Percentiles rank a stretch among this genome's conserved stretches.
Conservation (phyloP, 208 protist species). For the Crithidia bombi region DNA sequence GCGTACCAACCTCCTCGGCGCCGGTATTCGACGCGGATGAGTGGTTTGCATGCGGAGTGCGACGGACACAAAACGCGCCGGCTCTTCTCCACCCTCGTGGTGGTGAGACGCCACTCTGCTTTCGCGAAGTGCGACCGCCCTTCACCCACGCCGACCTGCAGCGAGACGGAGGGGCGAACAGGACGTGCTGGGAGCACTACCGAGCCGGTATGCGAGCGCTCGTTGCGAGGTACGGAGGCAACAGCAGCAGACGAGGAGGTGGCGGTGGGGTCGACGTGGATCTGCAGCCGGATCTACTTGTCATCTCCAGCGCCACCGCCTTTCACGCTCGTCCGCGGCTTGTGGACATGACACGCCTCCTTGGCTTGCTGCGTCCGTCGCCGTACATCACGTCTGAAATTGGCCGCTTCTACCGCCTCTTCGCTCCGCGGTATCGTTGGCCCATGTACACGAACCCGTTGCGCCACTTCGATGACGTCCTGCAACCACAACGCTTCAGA, state of each 20-base stretch:
- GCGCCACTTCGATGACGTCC: constrained; percentile 9
- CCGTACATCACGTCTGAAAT: constrained; percentile 18
- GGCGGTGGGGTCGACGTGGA: neutral
- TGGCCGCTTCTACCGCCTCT: constrained; percentile 24
- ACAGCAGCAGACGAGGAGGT: neutral
- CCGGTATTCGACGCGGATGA: constrained; percentile 15
- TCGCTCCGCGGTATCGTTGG: constrained; percentile 13
- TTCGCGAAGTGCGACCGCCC: neutral
- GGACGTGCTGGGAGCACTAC: constrained; percentile 18
- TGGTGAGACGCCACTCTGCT: neutral
- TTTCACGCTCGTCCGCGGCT: constrained; percentile 23
- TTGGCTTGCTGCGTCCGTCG: constrained; percentile 25
- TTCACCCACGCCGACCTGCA: neutral
- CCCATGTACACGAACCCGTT: constrained; percentile 7
- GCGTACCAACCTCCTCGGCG: neutral
- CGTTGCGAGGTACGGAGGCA: neutral
- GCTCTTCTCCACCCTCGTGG: neutral
- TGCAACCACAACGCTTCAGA: constrained; percentile 18
- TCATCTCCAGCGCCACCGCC: constrained; percentile 21
- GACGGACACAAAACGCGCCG: neutral
- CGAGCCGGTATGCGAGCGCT: neutral
- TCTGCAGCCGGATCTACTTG: constrained; percentile 5
- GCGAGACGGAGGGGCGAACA: neutral
- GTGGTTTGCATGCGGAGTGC: constrained; percentile 22
- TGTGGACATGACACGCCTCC: constrained; percentile 20